phyloP scores from a whole-genome alignment of 2,329 filamentous ascomycete species.

The Sarocladium oryzae region DNA sequence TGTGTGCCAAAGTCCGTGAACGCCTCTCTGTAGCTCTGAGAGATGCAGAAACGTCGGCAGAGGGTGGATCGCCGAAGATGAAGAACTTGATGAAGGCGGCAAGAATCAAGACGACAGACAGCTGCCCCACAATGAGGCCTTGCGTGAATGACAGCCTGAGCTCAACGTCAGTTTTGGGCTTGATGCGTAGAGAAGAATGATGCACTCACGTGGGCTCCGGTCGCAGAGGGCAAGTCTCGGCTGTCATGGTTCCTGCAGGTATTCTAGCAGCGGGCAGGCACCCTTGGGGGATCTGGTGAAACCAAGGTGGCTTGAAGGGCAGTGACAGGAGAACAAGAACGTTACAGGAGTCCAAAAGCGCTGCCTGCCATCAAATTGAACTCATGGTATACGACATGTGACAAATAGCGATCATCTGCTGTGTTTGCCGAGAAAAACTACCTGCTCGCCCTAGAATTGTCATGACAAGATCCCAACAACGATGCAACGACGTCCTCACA shows the following conservation, averaged over 20 bases:
- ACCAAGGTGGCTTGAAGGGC: background rate
- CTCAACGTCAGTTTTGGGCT: background rate
- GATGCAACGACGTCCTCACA: no score
- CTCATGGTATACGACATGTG: background rate
- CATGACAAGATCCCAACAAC: no score
- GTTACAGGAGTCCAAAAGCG: background rate
- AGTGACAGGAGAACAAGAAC: background rate
- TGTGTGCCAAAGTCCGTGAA: slow-evolving; percentile 68
- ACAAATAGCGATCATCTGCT: no score
- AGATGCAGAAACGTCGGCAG: slow-evolving; percentile 71
- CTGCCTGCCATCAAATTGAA: background rate
- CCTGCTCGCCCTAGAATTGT: no score
- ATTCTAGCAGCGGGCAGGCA: background rate
- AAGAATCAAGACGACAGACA: slow-evolving; percentile 85
- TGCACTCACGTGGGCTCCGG: slow-evolving; percentile 40
- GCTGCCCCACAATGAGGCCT: slow-evolving; percentile 85
- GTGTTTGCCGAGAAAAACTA: no score
- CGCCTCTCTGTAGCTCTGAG: slow-evolving; percentile 68
- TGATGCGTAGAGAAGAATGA: background rate
- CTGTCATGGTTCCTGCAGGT: slow-evolving; percentile 1
- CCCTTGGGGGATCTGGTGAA: background rate
- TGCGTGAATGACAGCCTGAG: slow-evolving; percentile 82
- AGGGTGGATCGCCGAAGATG: slow-evolving; percentile 93
- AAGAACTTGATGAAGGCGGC: slow-evolving; percentile 99
- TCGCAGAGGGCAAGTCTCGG: slow-evolving; percentile 33